phyloP scores from a whole-genome alignment of 495 filamentous ascomycete species.

The Penicillium goetzii region DNA sequence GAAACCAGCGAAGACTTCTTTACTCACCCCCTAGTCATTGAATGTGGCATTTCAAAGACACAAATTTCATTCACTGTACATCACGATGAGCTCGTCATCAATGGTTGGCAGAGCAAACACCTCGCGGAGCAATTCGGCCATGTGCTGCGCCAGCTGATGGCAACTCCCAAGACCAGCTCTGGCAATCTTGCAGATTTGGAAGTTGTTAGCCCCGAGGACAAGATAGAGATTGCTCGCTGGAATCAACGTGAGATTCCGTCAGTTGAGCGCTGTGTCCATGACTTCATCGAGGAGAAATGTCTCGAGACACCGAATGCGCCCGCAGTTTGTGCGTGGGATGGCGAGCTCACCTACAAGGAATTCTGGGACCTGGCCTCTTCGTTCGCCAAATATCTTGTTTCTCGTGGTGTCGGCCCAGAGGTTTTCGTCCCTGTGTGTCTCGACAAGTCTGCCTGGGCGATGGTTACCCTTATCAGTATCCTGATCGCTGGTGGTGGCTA shows the following conservation, averaged over 20 bases:
- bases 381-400: slow-evolving; percentile 42
- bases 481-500: slow-evolving; percentile 62
- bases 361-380: slow-evolving; percentile 40
- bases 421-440: slow-evolving; percentile 59
- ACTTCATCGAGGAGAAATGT: slow-evolving; percentile 38
- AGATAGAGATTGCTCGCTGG: slow-evolving; percentile 38
- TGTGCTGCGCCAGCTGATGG: slow-evolving; percentile 42
- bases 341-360: slow-evolving; percentile 46
- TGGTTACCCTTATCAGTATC: slow-evolving; percentile 56
- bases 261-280: slow-evolving; percentile 53
- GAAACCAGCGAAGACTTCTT: slow-evolving; percentile 51
- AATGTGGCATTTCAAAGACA: slow-evolving; percentile 44
- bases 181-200: slow-evolving; percentile 39
- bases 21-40: slow-evolving; percentile 53
- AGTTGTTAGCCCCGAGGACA: slow-evolving; percentile 39
- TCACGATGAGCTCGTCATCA: slow-evolving; percentile 45
- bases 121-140: slow-evolving; percentile 39
- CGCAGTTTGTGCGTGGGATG: slow-evolving; percentile 51
- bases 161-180: slow-evolving; percentile 30
- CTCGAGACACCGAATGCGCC: slow-evolving; percentile 36
- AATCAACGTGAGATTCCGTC: slow-evolving; percentile 32
- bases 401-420: slow-evolving; percentile 53
- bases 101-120: slow-evolving; percentile 40
- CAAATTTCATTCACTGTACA: slow-evolving; percentile 37
- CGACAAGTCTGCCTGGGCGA: slow-evolving; percentile 58